Evolutionary conservation across 768 basidiomycete genomes (phyloP).

Genomic region (Suillus occidentalis): DNA sequence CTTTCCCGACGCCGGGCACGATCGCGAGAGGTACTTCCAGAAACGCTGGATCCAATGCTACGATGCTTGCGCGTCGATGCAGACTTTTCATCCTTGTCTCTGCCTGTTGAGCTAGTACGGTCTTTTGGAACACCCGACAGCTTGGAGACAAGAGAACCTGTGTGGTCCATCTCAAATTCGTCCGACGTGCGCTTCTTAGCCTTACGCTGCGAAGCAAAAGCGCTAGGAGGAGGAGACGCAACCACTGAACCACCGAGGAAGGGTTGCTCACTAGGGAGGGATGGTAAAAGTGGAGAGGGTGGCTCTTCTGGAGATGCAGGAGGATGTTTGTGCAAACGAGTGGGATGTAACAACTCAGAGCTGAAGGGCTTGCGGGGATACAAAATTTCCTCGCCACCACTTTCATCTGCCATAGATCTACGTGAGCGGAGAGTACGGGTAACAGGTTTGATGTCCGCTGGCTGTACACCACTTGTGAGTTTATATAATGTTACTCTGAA

Average conservation of each 20-base stretch:
- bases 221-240: conserved; percentile 61
- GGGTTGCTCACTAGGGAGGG: conserved; percentile 32
- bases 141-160: conserved; percentile 59
- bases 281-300: conserved; percentile 29
- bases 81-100: conserved; percentile 54
- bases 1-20: conserved; percentile 52
- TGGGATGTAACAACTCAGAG: conserved; percentile 31
- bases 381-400: conserved; percentile 87
- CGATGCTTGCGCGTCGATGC: conserved; percentile 63
- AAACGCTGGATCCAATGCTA: conserved; percentile 60
- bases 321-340: conserved; percentile 31
- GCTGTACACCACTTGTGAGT: conserved; percentile 29
- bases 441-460: conserved; percentile 42
- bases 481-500: background rate
- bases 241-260: conserved; percentile 29
- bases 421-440: conserved; percentile 54
- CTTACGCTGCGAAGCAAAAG: conserved; percentile 58
- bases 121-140: conserved; percentile 35
- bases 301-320: conserved; percentile 27
- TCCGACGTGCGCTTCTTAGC: conserved; percentile 78
- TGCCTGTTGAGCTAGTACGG: conserved; percentile 25
- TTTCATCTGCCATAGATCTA: conserved; percentile 76
- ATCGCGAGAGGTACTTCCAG: conserved; percentile 41
- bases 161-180: conserved; percentile 79
- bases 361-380: conserved; percentile 67